Evolutionary conservation across 139 green algal genomes (phyloP), one percentile per base, ranked within the genome.

Genomic region (Chlamydomonas asymmetrica): DNA sequence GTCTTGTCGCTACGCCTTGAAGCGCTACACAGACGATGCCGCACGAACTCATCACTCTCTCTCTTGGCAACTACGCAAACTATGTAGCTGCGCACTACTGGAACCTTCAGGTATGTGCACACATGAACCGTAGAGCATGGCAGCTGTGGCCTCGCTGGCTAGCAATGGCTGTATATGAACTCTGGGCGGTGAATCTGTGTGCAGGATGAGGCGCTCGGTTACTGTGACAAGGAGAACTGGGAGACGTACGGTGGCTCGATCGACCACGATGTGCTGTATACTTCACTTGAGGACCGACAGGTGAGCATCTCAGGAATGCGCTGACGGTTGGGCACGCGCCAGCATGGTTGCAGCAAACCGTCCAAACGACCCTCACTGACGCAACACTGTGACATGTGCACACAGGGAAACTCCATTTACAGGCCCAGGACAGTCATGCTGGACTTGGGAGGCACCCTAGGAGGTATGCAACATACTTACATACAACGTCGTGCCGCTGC

Each of bases 21-120:
- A n/a, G n/a, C n/a, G n/a, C n/a, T n/a, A n/a, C 60, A 66, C 60
- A 45, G 16, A 54, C 22, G 2, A 82, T 76, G 71, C 67, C 66
- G 0, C 71, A 83, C 1, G 92, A 95, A 52, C 67, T 97, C 9
- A 88, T 97, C 29, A 95, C 92, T 0, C 69, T 96, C 13, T 89
- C 94, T 76, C 80, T 97, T 23, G 93, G 93, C 16, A 80, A 57
- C 50, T 92, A 92, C 25, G 89, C 93, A 20, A 97, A 96, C 71
- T 93, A 87, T 59, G 84, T 92, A 0, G 93, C 88, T 5, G 75
- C 93, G 5, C 93, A 97, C 73, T 96, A 89, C 64, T 97, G 93
- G 93, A 97, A 97, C 74, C 74, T 97, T 13, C 93, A 97, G 88
- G 93, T 89, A n/a, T n/a, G n/a, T n/a, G n/a, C n/a, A n/a, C n/a